phyloP scores from a whole-genome alignment of 2,329 filamentous ascomycete species.

The Tympanopsis confertula region DNA sequence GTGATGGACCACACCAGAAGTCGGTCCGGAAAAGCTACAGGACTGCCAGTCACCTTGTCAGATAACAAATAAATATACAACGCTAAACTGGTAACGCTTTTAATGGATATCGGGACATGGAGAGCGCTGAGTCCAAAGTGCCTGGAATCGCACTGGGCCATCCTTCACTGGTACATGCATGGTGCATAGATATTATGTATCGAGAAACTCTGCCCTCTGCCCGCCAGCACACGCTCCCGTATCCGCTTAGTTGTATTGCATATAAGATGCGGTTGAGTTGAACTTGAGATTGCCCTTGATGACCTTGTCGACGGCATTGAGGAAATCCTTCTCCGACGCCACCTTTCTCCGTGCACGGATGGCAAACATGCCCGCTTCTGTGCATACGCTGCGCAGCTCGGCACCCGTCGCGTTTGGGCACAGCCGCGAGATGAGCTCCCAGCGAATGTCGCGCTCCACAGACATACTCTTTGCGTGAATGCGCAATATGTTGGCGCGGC shows the following conservation, averaged over 20 bases:
- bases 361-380: conserved; percentile 96
- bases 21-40: too few relatives aligned
- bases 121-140: too few relatives aligned
- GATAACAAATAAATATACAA: too few relatives aligned
- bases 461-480: conserved; percentile 99
- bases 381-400: conserved; percentile 90
- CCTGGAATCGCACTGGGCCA: too few relatives aligned
- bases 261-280: conserved; percentile 95
- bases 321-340: conserved; percentile 95
- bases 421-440: conserved; percentile 93
- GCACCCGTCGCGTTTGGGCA: conserved; percentile 97
- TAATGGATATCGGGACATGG: too few relatives aligned
- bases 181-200: too few relatives aligned
- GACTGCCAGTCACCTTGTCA: too few relatives aligned
- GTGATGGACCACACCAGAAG: too few relatives aligned
- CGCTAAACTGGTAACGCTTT: too few relatives aligned
- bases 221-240: too few relatives aligned
- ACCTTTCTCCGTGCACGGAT: conserved; percentile 93
- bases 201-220: too few relatives aligned
- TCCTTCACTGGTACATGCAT: too few relatives aligned
- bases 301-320: conserved; percentile 96
- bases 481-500: conserved; percentile 89
- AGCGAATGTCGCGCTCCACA: conserved; percentile 94
- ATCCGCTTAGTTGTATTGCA: conserved; percentile 85
- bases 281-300: conserved; percentile 99